Conservation (phyloP, 2,329 filamentous ascomycete genomes). For the Tothia fuscella region DNA sequence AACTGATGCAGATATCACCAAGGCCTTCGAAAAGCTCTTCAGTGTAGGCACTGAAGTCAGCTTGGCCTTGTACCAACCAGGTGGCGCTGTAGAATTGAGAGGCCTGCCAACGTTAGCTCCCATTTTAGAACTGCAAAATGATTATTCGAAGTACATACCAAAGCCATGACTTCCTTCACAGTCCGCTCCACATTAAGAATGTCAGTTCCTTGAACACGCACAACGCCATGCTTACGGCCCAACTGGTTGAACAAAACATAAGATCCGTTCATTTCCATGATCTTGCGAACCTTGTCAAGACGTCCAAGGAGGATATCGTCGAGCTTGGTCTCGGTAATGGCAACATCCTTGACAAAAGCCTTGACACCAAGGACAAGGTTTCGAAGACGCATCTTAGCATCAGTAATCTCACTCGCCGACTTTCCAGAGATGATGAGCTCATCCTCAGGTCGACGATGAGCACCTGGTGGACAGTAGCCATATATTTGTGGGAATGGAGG, state of each 20-base stretch:
- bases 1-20: constrained; percentile 90
- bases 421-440: constrained; percentile 95
- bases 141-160: constrained; percentile 48
- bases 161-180: constrained; percentile 86
- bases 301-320: constrained; percentile 86
- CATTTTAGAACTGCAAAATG: constrained; percentile 12
- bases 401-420: constrained; percentile 67
- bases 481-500: constrained; percentile 87
- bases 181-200: constrained; percentile 90
- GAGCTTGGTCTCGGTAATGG: constrained; percentile 81
- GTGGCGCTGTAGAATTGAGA: constrained; percentile 96
- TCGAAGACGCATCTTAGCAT: constrained; percentile 83
- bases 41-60: constrained; percentile 6
- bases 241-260: constrained; percentile 87
- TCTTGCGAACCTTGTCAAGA: constrained; percentile 93
- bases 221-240: constrained; percentile 69
- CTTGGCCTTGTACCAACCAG: constrained; percentile 46
- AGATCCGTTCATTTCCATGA: constrained; percentile 91
- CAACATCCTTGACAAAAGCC: constrained; percentile 72
- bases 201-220: constrained; percentile 86
- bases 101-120: constrained; percentile 42
- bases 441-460: constrained; percentile 68
- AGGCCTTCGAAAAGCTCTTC: constrained; percentile 77
- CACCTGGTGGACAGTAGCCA: constrained; percentile 74
- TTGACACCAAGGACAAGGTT: constrained; percentile 73